These are phyloP conservation scores for Carex littledalei DNA, from an alignment of 176 grass and related monocot genomes.

Conservation along the genomic window DNA sequence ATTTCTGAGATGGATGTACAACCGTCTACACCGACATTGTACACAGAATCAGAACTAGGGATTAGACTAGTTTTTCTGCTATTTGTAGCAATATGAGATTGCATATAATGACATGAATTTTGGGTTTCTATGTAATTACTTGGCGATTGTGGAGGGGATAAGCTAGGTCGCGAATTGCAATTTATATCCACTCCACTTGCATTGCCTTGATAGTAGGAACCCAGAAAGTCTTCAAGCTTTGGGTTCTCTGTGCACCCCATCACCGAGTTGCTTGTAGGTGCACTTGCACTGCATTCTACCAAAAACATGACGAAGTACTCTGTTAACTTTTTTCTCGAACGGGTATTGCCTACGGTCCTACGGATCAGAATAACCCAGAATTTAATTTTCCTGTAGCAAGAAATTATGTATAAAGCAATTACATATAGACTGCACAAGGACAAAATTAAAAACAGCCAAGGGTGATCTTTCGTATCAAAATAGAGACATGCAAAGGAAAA, in stretches of 20 bases:
- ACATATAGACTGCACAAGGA: not conserved
- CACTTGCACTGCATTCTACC: conserved; percentile 40
- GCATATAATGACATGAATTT: too few species aligned
- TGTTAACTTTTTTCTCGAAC: not conserved
- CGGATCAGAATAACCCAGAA: too few species aligned
- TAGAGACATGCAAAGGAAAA: too few species aligned
- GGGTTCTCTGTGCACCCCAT: not conserved
- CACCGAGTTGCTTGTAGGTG: not conserved
- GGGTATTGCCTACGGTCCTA: not conserved
- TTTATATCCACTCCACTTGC: not conserved
- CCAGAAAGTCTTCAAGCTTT: not conserved
- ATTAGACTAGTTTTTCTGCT: not conserved
- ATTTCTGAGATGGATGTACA: conserved; percentile 83
- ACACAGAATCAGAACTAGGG: conserved; percentile 14
- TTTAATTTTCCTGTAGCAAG: not conserved
- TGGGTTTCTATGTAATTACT: not conserved
- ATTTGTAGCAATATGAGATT: too few species aligned
- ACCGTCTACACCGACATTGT: conserved; percentile 27
- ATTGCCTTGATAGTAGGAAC: not conserved
- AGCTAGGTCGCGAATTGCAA: not conserved
- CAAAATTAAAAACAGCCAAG: not conserved
- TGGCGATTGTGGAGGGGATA: not conserved
- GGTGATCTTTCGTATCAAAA: too few species aligned
- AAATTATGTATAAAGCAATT: not conserved
- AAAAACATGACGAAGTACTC: not conserved